Conservation (phyloP, 768 basidiomycete species). For the Melanogaster broomeanus region DNA sequence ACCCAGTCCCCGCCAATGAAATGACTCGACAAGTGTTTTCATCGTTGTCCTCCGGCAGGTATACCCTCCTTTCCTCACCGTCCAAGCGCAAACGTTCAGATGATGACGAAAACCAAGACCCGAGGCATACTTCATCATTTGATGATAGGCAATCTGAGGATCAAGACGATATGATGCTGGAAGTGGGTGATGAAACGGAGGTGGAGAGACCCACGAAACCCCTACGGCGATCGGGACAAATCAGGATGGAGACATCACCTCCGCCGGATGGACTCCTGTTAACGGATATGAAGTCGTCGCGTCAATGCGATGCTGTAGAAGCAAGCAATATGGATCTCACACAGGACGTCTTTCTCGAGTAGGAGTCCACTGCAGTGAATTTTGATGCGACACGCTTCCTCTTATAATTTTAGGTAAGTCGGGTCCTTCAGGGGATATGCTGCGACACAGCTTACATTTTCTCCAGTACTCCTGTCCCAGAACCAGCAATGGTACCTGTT, state of each 20-base stretch:
- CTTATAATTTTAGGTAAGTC: slow-evolving; percentile 28
- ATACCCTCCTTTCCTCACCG: slow-evolving; percentile 33
- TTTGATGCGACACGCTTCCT: slow-evolving; percentile 9
- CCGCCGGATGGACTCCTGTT: slow-evolving; percentile 22
- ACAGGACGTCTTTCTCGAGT: slow-evolving; percentile 18
- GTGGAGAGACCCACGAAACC: slow-evolving; percentile 39
- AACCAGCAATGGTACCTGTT: slow-evolving; percentile 14
- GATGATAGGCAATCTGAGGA: slow-evolving; percentile 23
- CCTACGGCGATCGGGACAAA: slow-evolving; percentile 34
- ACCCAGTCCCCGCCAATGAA: slow-evolving; percentile 60
- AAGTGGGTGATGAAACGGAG: slow-evolving; percentile 28
- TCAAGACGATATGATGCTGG: slow-evolving; percentile 22
- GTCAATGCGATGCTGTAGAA: slow-evolving; percentile 21
- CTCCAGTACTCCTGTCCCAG: slow-evolving; percentile 19
- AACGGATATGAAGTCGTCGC: slow-evolving; percentile 35
- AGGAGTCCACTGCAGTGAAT: slow-evolving; percentile 21
- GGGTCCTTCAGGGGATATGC: slow-evolving; percentile 2
- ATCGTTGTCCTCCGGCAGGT: slow-evolving; percentile 32
- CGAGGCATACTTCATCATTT: slow-evolving; percentile 13
- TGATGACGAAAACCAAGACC: slow-evolving; percentile 19
- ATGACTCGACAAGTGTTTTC: slow-evolving; percentile 51
- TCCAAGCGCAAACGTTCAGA: slow-evolving; percentile 37
- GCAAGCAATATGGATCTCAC: slow-evolving; percentile 18
- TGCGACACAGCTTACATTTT: slow-evolving; percentile 19
- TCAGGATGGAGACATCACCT: slow-evolving; percentile 28